phyloP scores from a whole-genome alignment of 176 grass and related monocot genomes.

The Calamus simplicifolius region DNA sequence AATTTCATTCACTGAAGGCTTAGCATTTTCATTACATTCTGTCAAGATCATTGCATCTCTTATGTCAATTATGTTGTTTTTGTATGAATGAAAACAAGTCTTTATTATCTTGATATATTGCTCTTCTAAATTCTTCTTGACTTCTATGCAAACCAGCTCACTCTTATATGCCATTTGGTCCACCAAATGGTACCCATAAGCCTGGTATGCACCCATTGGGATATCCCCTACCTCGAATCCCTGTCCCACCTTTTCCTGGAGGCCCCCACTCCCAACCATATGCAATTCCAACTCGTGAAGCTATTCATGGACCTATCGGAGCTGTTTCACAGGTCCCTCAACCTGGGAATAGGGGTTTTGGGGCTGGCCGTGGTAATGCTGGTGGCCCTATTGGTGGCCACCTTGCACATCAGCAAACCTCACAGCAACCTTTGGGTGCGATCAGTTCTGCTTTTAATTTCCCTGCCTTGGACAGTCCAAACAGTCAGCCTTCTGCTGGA shows the following conservation, averaged over 20 bases:
- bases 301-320: slow-evolving; percentile 79
- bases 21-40: too few relatives aligned
- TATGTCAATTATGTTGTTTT: too few relatives aligned
- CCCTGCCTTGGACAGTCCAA: slow-evolving; percentile 58
- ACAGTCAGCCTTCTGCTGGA: slow-evolving; percentile 78
- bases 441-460: slow-evolving; percentile 64
- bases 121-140: background rate
- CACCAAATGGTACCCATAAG: slow-evolving; percentile 68
- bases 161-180: slow-evolving; percentile 76
- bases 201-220: slow-evolving; percentile 69
- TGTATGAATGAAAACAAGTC: too few relatives aligned
- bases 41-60: too few relatives aligned
- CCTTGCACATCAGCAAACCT: slow-evolving; percentile 85
- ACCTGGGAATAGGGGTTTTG: slow-evolving; percentile 73
- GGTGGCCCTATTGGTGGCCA: slow-evolving; percentile 87
- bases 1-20: too few relatives aligned
- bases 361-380: slow-evolving; percentile 65
- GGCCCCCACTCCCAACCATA: slow-evolving; percentile 94
- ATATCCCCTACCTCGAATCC: slow-evolving; percentile 66
- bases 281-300: slow-evolving; percentile 83
- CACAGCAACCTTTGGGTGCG: slow-evolving; percentile 61
- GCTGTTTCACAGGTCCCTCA: slow-evolving; percentile 63
- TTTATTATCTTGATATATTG: background rate
- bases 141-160: slow-evolving; percentile 34
- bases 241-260: slow-evolving; percentile 77